Evolutionary conservation across 148 eudicot species (phyloP).

Genomic region (Nepenthes mirabilis): DNA sequence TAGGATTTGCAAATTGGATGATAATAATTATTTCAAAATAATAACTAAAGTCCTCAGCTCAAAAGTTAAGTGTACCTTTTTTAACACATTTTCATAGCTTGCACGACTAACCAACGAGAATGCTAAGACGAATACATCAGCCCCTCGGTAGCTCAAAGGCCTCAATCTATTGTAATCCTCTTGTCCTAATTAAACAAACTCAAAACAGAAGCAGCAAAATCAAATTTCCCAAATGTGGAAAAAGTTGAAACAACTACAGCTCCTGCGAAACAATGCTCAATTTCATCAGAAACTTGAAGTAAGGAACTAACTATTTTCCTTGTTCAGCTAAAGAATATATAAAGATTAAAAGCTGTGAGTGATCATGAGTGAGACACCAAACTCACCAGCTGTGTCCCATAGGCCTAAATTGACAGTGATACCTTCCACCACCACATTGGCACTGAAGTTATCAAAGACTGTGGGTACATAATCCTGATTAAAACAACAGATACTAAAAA

Average conservation of each 20-base stretch:
- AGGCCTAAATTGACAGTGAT: conserved; percentile 94
- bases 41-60: neutral
- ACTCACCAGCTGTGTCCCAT: conserved; percentile 97
- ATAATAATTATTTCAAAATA: neutral
- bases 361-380: neutral
- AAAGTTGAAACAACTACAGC: neutral
- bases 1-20: conserved; percentile 9
- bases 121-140: conserved; percentile 88
- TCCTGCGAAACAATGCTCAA: neutral
- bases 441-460: conserved; percentile 99
- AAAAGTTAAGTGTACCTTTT: conserved; percentile 48
- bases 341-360: neutral
- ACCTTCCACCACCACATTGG: conserved; percentile 92
- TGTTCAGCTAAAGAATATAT: neutral
- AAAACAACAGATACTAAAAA: conserved; percentile 3
- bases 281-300: neutral
- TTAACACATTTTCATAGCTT: conserved; percentile 83
- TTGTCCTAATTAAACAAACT: conserved; percentile 44
- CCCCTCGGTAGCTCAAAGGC: conserved; percentile 96
- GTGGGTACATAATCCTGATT: conserved; percentile 91
- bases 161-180: conserved; percentile 93
- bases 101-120: conserved; percentile 97
- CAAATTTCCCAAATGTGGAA: conserved; percentile 6
- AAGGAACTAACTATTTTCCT: neutral
- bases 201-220: conserved; percentile 1